Conservation (phyloP, 1,139 yeast species). For the Hansenula sp. region DNA sequence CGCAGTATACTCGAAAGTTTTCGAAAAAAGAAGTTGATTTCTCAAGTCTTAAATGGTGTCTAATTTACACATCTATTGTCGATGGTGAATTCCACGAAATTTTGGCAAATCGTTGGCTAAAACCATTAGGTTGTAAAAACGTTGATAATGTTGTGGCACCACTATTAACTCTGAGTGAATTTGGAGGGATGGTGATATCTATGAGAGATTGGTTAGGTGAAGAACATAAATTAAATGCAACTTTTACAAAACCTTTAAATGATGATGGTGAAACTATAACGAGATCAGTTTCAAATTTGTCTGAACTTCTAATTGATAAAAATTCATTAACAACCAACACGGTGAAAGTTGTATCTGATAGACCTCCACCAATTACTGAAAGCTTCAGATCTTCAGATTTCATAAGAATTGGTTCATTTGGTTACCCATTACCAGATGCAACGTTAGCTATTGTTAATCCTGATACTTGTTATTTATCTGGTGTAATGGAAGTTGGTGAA, state of each 20-base stretch:
- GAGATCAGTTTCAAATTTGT: slow-evolving; percentile 40
- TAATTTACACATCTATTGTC: slow-evolving; percentile 85
- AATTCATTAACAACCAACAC: slow-evolving; percentile 76
- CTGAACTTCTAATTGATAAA: slow-evolving; percentile 77
- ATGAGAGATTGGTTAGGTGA: slow-evolving; percentile 87
- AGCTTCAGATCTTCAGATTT: slow-evolving; percentile 40
- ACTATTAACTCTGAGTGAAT: slow-evolving; percentile 82
- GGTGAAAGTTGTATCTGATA: slow-evolving; percentile 63
- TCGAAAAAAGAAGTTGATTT: slow-evolving; percentile 78
- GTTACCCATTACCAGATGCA: slow-evolving; percentile 91
- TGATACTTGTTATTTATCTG: slow-evolving; percentile 67
- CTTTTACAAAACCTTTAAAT: slow-evolving; percentile 26
- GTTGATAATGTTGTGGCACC: slow-evolving; percentile 85
- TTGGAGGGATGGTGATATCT: slow-evolving; percentile 94
- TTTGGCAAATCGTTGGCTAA: slow-evolving; percentile 84
- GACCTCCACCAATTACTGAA: slow-evolving; percentile 52
- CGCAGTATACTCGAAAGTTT: slow-evolving; percentile 75
- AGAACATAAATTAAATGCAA: slow-evolving; percentile 53
- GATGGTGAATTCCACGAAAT: slow-evolving; percentile 94
- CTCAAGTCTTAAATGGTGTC: slow-evolving; percentile 80
- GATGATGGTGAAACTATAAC: slow-evolving; percentile 23
- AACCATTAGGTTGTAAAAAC: slow-evolving; percentile 81
- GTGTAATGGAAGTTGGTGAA: slow-evolving; percentile 85
- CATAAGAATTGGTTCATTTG: slow-evolving; percentile 85
- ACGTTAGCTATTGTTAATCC: slow-evolving; percentile 93